Conservation (phyloP, 2,329 filamentous ascomycete species). For the Corinectria fuckeliana region DNA sequence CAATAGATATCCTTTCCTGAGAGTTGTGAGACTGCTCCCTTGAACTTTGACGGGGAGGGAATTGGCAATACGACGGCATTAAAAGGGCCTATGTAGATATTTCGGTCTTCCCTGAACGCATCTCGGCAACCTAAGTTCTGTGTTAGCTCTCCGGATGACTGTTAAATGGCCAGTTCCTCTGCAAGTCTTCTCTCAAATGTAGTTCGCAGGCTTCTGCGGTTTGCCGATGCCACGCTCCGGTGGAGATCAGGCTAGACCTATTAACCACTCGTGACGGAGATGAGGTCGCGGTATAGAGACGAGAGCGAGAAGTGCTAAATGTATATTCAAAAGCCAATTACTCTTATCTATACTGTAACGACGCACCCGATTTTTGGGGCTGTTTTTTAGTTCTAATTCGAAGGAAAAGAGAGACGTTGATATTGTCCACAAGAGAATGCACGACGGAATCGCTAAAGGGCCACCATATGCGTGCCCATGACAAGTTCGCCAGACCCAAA, state of each 20-base stretch:
- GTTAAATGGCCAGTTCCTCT: no score
- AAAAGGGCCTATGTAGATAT: background rate
- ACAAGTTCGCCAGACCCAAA: background rate
- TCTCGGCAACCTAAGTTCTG: background rate
- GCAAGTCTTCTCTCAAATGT: no score
- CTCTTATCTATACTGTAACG: slow-evolving; percentile 9
- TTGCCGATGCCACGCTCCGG: slow-evolving; percentile 5
- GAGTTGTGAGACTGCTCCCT: background rate
- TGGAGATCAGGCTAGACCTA: slow-evolving; percentile 5
- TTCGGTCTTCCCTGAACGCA: background rate
- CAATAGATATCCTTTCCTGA: background rate
- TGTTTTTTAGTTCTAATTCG: background rate
- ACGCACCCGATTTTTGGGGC: background rate
- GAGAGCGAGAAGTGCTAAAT: background rate
- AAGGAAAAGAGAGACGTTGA: background rate
- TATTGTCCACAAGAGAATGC: background rate
- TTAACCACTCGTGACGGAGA: slow-evolving; percentile 2
- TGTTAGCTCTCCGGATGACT: no score
- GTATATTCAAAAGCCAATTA: slow-evolving; percentile 10
- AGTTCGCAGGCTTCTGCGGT: background rate
- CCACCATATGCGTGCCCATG: background rate
- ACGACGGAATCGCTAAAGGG: background rate
- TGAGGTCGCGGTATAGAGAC: background rate
- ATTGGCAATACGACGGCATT: background rate
- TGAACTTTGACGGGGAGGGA: background rate